Evolutionary conservation across 1,139 yeast species (phyloP), one percentile per base, ranked within the genome.

Genomic region (Pichia sp.): DNA sequence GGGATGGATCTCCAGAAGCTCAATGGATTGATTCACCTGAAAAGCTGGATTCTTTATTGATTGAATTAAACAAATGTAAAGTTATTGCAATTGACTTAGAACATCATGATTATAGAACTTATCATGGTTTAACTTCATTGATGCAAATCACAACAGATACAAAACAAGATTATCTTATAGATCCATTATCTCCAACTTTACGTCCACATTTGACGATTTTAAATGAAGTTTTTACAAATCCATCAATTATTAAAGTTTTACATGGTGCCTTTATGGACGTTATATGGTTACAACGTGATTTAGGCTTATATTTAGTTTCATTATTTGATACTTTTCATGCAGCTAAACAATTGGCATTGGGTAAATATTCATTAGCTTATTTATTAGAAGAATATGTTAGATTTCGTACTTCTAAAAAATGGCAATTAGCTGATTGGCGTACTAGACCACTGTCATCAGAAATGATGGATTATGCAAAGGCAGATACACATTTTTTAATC

Each of bases 231-330:
- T 89, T 92, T 54, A 74, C 97, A 3, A 70, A 92, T 61, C 97
- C 97, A 0, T 57, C 66, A 5, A 80, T 90, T 31, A 69, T 87
- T 32, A 94, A 94, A 60, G 95, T 94, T 1, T 78, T 94, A 55
- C 99, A 94, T 61, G 98, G 99, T 52, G 96, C 98, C 0, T 82
- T 80, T 53, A 89, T 89, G 96, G 99, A 94, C 69, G 85, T 92
- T 9, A 82, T 87, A 41, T 94, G 99, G 99, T 70, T 94, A 36
- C 99, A 94, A 66, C 73, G 98, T 54, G 98, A 94, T 60, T 73
- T 94, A 52, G 99, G 99, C 0, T 67, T 94, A 12, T 94, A 94
- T 56, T 69, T 94, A 24, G 98, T 92, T 7, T 78, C 94, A 34
- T 66, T 94, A 27, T 92, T 94, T 62, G 99, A 94, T 62, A 94